Evolutionary conservation across 176 grass and related monocot genomes (phyloP).

Genomic region (Paspalum notatum): DNA sequence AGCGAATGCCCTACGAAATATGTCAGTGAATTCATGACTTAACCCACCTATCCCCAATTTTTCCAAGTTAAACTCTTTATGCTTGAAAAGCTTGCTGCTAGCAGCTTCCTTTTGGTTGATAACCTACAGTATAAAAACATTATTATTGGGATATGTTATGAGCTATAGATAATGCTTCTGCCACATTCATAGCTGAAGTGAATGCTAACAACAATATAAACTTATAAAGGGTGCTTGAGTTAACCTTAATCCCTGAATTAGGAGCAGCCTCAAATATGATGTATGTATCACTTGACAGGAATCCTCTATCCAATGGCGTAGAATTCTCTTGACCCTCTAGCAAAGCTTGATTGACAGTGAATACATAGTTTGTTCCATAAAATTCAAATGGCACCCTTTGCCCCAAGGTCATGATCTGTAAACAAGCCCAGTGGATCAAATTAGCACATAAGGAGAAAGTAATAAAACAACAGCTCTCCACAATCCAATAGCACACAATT

Average conservation of each 20-base stretch:
- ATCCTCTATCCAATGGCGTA: slow-evolving; percentile 76
- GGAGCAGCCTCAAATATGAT: slow-evolving; percentile 92
- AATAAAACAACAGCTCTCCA: not conserved
- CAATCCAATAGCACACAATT: not conserved
- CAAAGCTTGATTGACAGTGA: slow-evolving; percentile 90
- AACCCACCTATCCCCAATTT: slow-evolving; percentile 97
- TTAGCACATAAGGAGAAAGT: slow-evolving; percentile 14
- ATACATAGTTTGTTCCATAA: slow-evolving; percentile 95
- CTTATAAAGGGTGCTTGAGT: slow-evolving; percentile 9
- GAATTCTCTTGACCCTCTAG: slow-evolving; percentile 86
- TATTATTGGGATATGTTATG: slow-evolving; percentile 13
- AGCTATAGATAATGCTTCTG: not conserved
- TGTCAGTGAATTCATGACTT: slow-evolving; percentile 89
- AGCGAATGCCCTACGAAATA: slow-evolving; percentile 98
- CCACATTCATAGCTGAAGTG: slow-evolving; percentile 6
- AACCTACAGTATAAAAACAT: slow-evolving; percentile 58
- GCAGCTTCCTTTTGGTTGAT: slow-evolving; percentile 95
- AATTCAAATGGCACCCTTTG: slow-evolving; percentile 97
- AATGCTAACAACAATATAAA: slow-evolving; percentile 20
- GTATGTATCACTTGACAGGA: slow-evolving; percentile 81
- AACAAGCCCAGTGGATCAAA: slow-evolving; percentile 30
- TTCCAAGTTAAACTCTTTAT: slow-evolving; percentile 96
- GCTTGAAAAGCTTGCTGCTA: slow-evolving; percentile 97
- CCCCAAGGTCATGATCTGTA: slow-evolving; percentile 79
- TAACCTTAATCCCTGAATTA: slow-evolving; percentile 99